A percentile compares a stretch with the other conserved stretches of the same genome.
Conservation (phyloP, 495 filamentous ascomycete genomes). For the Lichina pygmaea region DNA sequence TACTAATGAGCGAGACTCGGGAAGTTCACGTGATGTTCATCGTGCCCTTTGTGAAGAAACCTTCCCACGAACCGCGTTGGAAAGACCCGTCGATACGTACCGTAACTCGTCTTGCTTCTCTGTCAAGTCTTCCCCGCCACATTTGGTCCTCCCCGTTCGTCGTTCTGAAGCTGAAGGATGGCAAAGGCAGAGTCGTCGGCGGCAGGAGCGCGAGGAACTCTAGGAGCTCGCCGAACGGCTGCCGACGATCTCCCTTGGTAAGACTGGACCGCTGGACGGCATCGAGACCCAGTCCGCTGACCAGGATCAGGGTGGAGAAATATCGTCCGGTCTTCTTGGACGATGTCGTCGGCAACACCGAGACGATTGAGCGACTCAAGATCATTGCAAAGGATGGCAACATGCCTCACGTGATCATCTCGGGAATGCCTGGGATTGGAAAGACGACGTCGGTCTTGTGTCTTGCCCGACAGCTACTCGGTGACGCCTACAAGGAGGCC, state of each 20-base stretch:
- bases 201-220: constrained; percentile 36
- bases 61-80: no score
- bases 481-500: constrained; percentile 89
- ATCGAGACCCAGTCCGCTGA: neutral
- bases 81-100: no score
- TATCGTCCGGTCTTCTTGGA: constrained; percentile 85
- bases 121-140: no score
- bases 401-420: constrained; percentile 98
- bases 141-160: no score
- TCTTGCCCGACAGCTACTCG: constrained; percentile 73
- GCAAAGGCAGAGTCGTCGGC: constrained; percentile 48
- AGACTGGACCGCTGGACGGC: constrained; percentile 6
- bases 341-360: constrained; percentile 90
- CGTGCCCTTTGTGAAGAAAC: no score
- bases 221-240: constrained; percentile 33
- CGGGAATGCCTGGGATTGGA: constrained; percentile 95
- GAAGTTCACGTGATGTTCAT: no score
- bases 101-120: no score
- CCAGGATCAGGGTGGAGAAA: constrained; percentile 65
- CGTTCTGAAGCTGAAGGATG: neutral
- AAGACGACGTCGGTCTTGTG: constrained; percentile 95
- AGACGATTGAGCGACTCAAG: constrained; percentile 91
- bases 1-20: no score
- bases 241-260: constrained; percentile 79
- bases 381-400: constrained; percentile 98